Percentiles rank a stretch among this genome's conserved stretches.
Evolutionary conservation across 306 rosid genomes (phyloP).

Genomic region (Dryas drummondii): DNA sequence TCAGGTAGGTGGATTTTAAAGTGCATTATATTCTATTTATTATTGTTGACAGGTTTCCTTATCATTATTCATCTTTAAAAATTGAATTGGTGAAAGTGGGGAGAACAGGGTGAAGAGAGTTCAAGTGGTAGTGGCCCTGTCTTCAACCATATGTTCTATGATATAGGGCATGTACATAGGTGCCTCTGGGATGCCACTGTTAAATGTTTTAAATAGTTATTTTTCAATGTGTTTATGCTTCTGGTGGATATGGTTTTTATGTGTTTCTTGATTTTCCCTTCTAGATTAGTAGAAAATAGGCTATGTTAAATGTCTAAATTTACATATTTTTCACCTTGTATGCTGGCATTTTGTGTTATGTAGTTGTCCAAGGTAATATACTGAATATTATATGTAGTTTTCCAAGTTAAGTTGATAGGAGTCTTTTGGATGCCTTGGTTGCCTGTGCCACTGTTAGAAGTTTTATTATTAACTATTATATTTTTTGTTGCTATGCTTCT

Average conservation of each 20-base stretch:
- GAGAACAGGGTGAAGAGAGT: not conserved
- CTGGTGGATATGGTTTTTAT: not conserved
- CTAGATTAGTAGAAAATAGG: not conserved
- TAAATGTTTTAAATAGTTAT: not conserved
- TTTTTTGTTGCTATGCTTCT: not conserved
- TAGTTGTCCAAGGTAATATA: not conserved
- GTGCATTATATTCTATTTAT: not conserved
- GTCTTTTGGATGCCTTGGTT: not conserved
- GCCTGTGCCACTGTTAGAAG: not conserved
- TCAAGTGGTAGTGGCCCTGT: not conserved
- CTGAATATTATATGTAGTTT: not conserved
- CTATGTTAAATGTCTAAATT: not conserved
- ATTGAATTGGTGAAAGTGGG: conserved; percentile 1
- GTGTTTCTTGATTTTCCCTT: not conserved
- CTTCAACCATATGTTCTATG: not conserved
- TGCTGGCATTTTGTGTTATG: not conserved
- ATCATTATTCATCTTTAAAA: conserved; percentile 5
- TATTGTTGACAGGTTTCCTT: not conserved
- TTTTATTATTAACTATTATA: not conserved
- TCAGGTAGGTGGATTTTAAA: conserved; percentile 58
- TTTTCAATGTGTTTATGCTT: not conserved
- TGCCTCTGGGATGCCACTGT: not conserved
- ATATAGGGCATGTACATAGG: not conserved
- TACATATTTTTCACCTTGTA: not conserved
- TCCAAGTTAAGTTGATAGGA: not conserved